phyloP scores from a whole-genome alignment of 225 moss, liverwort and hornwort species.

The Sphagnum tenellum region DNA sequence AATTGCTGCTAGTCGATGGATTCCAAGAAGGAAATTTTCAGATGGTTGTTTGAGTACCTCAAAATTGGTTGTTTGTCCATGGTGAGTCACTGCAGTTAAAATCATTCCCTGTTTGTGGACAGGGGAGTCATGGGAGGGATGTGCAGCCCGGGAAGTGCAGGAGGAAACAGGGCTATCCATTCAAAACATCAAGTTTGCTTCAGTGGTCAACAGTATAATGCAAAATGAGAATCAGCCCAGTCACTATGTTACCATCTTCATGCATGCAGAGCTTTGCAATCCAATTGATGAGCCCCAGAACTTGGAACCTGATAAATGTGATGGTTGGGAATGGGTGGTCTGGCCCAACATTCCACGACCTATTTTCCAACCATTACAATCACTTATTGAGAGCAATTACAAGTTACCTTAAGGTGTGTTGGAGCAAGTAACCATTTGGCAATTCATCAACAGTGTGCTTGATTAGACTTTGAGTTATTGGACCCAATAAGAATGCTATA shows the following conservation, averaged over 20 bases:
- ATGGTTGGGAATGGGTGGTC: slow-evolving; percentile 71
- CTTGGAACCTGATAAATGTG: slow-evolving; percentile 71
- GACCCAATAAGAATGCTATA: no score
- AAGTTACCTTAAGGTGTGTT: slow-evolving; percentile 12
- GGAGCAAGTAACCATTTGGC: no score
- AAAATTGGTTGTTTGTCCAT: no score
- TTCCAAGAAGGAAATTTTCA: no score
- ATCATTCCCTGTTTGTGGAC: slow-evolving; percentile 9
- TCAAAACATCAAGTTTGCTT: slow-evolving; percentile 46
- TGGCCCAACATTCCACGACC: slow-evolving; percentile 71
- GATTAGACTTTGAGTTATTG: no score
- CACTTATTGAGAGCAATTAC: slow-evolving; percentile 50
- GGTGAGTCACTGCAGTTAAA: neutral
- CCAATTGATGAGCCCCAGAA: slow-evolving; percentile 42
- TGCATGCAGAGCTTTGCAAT: slow-evolving; percentile 59
- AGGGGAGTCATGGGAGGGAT: slow-evolving; percentile 92
- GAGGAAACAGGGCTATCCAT: slow-evolving; percentile 71
- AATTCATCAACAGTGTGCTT: no score
- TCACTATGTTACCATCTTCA: slow-evolving; percentile 82
- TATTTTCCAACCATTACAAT: slow-evolving; percentile 52
- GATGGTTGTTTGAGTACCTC: no score
- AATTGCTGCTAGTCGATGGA: no score
- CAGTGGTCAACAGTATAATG: slow-evolving; percentile 64
- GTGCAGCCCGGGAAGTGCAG: slow-evolving; percentile 75
- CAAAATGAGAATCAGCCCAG: slow-evolving; percentile 43